Evolutionary conservation across 805 yeast species (phyloP).

Genomic region (Metschnikowia borealis): DNA sequence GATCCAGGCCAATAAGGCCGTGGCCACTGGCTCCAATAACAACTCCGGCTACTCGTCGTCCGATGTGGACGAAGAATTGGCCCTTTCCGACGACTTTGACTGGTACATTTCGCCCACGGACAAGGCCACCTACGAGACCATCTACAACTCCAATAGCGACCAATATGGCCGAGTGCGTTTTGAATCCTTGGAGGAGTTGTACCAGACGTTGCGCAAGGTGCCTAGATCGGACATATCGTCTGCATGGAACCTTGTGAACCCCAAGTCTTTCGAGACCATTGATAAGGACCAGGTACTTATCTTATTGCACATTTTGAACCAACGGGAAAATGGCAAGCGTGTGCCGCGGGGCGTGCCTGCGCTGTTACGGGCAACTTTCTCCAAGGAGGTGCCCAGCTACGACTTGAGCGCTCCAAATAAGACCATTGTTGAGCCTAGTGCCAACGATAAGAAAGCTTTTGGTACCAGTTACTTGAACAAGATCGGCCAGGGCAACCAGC

Average conservation of each 20-base stretch:
- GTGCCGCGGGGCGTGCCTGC: slow-evolving; percentile 96
- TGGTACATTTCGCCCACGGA: slow-evolving; percentile 97
- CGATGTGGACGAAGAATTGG: slow-evolving; percentile 65
- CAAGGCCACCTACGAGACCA: slow-evolving; percentile 68
- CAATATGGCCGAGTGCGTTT: slow-evolving; percentile 75
- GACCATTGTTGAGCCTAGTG: slow-evolving; percentile 15
- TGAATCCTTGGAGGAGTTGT: slow-evolving; percentile 65
- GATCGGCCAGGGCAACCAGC: slow-evolving; percentile 47
- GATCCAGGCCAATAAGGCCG: slow-evolving; percentile 77
- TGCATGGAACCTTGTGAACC: slow-evolving; percentile 95
- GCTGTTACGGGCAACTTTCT: slow-evolving; percentile 84
- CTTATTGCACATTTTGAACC: slow-evolving; percentile 85
- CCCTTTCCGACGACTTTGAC: slow-evolving; percentile 68
- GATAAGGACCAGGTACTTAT: slow-evolving; percentile 92
- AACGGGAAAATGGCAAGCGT: slow-evolving; percentile 77
- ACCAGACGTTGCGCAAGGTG: slow-evolving; percentile 62
- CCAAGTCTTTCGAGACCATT: slow-evolving; percentile 79
- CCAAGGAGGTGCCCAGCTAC: slow-evolving; percentile 76
- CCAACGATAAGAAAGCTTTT: slow-evolving; percentile 35
- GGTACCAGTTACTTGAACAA: slow-evolving; percentile 53
- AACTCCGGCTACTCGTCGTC: slow-evolving; percentile 16
- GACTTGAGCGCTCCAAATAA: slow-evolving; percentile 38
- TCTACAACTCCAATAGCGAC: slow-evolving; percentile 73
- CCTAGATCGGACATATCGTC: slow-evolving; percentile 82
- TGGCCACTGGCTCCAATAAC: slow-evolving; percentile 29